These are phyloP conservation scores for Flaveria sonorensis DNA, from an alignment of 129 eudicot species.

Conservation along the genomic window DNA sequence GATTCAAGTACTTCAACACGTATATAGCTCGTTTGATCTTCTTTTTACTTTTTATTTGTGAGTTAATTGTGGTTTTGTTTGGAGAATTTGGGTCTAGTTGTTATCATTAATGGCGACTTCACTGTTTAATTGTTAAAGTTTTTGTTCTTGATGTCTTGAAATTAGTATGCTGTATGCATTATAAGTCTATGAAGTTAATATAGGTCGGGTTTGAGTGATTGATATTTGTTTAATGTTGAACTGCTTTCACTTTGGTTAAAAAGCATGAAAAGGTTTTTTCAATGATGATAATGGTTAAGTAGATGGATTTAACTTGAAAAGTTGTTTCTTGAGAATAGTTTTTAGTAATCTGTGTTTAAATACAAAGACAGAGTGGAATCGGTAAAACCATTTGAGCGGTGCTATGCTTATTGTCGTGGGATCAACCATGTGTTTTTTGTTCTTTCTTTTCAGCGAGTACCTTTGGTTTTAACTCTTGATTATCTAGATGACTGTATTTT, in stretches of 20 bases:
- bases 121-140: no score
- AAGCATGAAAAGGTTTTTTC: background rate
- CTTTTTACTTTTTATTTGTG: background rate
- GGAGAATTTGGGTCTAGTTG: background rate
- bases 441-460: no score
- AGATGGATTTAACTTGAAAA: background rate
- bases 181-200: background rate
- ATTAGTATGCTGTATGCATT: background rate
- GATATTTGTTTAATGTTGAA: no score
- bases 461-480: no score
- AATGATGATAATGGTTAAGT: background rate
- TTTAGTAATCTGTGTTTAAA: background rate
- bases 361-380: no score
- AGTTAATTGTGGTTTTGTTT: background rate
- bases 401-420: no score
- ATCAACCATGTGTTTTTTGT: no score
- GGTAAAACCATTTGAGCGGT: no score
- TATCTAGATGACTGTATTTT: background rate
- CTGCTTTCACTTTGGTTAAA: no score
- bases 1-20: background rate
- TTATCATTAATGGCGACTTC: background rate
- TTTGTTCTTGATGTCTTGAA: background rate
- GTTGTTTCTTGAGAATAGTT: background rate
- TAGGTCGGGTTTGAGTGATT: background rate
- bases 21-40: background rate